Base-by-base conservation (phyloP, 2,329 filamentous ascomycete species). In the Pseudocercospora ulei region DNA sequence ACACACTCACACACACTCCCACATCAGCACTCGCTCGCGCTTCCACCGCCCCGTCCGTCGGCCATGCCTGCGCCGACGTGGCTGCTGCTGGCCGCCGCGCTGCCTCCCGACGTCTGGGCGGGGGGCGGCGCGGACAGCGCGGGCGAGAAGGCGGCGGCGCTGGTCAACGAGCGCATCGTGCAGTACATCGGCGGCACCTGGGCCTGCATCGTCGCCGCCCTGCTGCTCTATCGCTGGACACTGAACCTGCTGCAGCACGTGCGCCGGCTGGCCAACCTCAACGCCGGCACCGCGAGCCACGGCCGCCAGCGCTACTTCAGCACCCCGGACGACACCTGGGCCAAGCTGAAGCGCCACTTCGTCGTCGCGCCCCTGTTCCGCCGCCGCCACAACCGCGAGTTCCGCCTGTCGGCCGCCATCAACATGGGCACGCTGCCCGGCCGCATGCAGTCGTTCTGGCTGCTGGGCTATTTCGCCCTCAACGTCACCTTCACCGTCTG, bases 291-390 rank as follows among this genome's bases (percentile, higher is more conserved):
- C 1, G 46, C 50, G n/a, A 51, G 46, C 45, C 55, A 58, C 33
- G 56, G 56, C 27, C 52, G 55, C 27, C 86, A 94, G 60, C 70
- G 73, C 44, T 94, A 85, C 65, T 94, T 87, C 57, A 72, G 78
- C 29, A 65, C 67, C 14, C 71, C 80, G 4, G 80, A 82, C 46
- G 51, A 55, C 34, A 53, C 50, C 19, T 66, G 60, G 41, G 62
- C 65, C 31, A 56, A 50, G 35, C 59, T 69, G 55, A 70, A 68
- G 58, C 62, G 62, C 33, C 57, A 68, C 45, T 59, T 63, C 35
- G 55, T 70, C 22, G 61, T 65, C 45, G 66, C 68, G 8, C 68
- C 68, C 12, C 61, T 71, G 7, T 63, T 67, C 54, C 57, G 60
- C 17, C 64, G 59, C 35, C 59, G 68, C 41, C 68, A 71, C 53